Evolutionary conservation across 352 stramenopile species (phyloP).

Genomic region (Phytopythium mirpurense): DNA sequence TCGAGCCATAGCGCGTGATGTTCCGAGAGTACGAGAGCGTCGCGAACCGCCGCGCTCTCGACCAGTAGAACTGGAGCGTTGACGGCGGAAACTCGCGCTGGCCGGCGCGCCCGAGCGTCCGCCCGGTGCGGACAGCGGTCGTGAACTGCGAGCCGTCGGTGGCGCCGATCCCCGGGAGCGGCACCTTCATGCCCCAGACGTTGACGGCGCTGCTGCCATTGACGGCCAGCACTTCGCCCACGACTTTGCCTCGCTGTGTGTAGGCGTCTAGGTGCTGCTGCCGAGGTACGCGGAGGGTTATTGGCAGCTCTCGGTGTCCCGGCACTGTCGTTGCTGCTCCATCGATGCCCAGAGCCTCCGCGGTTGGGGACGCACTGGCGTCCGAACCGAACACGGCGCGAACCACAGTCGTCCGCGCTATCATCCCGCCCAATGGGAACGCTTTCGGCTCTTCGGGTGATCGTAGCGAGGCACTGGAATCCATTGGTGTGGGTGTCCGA

Average conservation of each 20-base stretch:
- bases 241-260: constrained; percentile 19
- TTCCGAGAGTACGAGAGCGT: constrained; percentile 35
- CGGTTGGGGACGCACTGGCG: background rate
- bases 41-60: constrained; percentile 31
- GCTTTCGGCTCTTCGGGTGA: background rate
- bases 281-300: constrained; percentile 20
- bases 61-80: constrained; percentile 55
- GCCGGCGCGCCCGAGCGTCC: constrained; percentile 11
- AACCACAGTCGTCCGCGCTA: constrained; percentile 18
- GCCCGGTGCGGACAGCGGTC: constrained; percentile 26
- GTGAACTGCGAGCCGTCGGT: constrained; percentile 63
- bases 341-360: constrained; percentile 2
- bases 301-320: background rate
- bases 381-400: constrained; percentile 18
- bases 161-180: constrained; percentile 18
- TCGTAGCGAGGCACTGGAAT: background rate
- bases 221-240: constrained; percentile 38
- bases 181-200: constrained; percentile 22
- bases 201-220: constrained; percentile 24
- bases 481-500: constrained; percentile 7
- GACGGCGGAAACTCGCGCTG: constrained; percentile 25
- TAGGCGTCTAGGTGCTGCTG: constrained; percentile 21
- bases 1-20: constrained; percentile 43
- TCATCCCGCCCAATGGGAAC: constrained; percentile 19
- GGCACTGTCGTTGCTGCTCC: background rate